A percentile compares a stretch with the other conserved stretches of the same genome.
phyloP scores from a whole-genome alignment of 768 basidiomycete genomes.

The Antrodiella citrinella region DNA sequence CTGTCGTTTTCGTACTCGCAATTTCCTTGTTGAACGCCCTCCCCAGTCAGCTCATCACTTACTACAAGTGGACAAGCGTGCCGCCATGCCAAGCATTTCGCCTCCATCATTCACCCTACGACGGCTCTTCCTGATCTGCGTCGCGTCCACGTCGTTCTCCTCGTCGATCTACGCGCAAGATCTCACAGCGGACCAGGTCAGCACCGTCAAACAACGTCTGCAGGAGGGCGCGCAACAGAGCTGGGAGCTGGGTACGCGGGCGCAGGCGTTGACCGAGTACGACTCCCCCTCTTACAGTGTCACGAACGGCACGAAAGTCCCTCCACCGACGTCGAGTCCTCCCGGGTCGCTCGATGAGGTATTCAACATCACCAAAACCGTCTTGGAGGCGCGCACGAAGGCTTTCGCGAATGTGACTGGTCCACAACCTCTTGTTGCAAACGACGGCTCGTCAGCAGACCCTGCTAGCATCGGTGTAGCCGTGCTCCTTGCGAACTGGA shows the following conservation, averaged over 20 bases:
- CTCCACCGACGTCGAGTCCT: constrained; percentile 20
- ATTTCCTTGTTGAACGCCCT: neutral
- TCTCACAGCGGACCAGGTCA: constrained; percentile 28
- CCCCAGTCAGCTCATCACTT: neutral
- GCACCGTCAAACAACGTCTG: constrained; percentile 28
- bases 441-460: constrained; percentile 58
- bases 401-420: constrained; percentile 36
- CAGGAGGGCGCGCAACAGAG: constrained; percentile 36
- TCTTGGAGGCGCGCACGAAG: constrained; percentile 39
- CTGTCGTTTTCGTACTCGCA: too few relatives aligned
- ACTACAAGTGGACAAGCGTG: neutral
- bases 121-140: neutral
- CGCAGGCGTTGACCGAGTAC: constrained; percentile 43
- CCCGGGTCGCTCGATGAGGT: constrained; percentile 41
- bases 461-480: constrained; percentile 73
- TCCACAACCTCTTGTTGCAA: constrained; percentile 52
- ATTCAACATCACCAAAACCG: constrained; percentile 41
- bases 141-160: neutral
- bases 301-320: constrained; percentile 22
- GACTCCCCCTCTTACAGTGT: constrained; percentile 40
- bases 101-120: neutral
- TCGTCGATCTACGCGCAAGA: constrained; percentile 19
- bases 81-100: neutral
- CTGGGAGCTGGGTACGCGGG: constrained; percentile 47
- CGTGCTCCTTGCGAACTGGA: constrained; percentile 57